These are phyloP conservation scores for Boletus sp. DNA, from an alignment of 768 basidiomycete species.

Conservation along the genomic window DNA sequence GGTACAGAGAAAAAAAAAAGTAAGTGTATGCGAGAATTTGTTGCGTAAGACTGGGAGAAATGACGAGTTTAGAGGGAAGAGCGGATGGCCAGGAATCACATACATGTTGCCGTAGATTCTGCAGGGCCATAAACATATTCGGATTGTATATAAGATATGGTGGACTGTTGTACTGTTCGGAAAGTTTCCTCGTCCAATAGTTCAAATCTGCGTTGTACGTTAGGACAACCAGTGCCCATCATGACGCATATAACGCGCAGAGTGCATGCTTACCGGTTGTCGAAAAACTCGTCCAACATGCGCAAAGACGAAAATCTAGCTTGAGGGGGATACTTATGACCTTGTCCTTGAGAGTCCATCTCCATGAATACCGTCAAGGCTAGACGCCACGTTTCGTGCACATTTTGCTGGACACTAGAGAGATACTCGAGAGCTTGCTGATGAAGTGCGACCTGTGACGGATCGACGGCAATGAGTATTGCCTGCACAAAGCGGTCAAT, in stretches of 20 bases:
- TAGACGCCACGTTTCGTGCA: constrained; percentile 74
- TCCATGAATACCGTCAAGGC: constrained; percentile 74
- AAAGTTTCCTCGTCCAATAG: constrained; percentile 69
- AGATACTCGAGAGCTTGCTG: constrained; percentile 87
- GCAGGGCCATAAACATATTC: constrained; percentile 87
- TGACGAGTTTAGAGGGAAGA: constrained; percentile 3
- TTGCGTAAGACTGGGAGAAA: constrained; percentile 74
- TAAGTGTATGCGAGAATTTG: constrained; percentile 90
- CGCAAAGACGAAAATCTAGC: constrained; percentile 79
- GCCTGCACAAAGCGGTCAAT: constrained; percentile 78
- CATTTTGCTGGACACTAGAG: constrained; percentile 70
- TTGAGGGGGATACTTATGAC: constrained; percentile 63
- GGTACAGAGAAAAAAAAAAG: constrained; percentile 83
- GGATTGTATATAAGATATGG: constrained; percentile 78
- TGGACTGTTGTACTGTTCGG: constrained; percentile 66
- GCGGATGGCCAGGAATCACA: constrained; percentile 34
- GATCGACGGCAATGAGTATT: constrained; percentile 85
- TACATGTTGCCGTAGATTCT: constrained; percentile 79
- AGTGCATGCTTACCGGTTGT: constrained; percentile 63
- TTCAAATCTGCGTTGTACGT: constrained; percentile 46
- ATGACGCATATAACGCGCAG: background rate
- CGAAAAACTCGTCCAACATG: constrained; percentile 78
- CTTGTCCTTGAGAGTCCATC: constrained; percentile 50
- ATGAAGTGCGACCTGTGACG: constrained; percentile 64
- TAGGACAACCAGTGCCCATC: constrained; percentile 1